Conservation (phyloP, 768 basidiomycete species). For the Tubosaeta sp. region DNA sequence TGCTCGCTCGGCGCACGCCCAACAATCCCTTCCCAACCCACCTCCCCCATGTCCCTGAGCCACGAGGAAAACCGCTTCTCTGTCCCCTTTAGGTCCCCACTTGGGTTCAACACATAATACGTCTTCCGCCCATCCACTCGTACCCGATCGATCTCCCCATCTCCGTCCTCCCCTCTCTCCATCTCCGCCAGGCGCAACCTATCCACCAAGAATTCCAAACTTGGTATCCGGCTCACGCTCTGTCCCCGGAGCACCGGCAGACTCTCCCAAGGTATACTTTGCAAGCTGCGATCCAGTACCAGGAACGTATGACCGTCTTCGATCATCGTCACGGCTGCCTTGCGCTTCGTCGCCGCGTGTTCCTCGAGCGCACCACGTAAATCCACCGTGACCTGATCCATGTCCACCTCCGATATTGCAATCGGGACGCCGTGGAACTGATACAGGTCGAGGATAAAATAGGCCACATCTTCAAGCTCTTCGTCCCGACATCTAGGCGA, state of each 20-base stretch:
- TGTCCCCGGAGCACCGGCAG: conserved; percentile 79
- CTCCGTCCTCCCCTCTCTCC: conserved; percentile 27
- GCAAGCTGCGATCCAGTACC: conserved; percentile 84
- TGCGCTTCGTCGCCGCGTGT: conserved; percentile 42
- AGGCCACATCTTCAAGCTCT: conserved; percentile 91
- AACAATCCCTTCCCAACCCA: conserved; percentile 81
- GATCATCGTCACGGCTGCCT: conserved; percentile 22
- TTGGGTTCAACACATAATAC: conserved; percentile 88
- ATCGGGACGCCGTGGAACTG: conserved; percentile 90
- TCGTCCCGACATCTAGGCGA: conserved; percentile 83
- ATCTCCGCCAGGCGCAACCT: conserved; percentile 60
- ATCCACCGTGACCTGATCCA: conserved; percentile 87
- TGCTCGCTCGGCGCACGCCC: conserved; percentile 79
- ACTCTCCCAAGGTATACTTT: conserved; percentile 93
- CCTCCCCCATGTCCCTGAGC: conserved; percentile 63
- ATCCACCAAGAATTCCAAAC: conserved; percentile 82
- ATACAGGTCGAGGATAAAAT: conserved; percentile 90
- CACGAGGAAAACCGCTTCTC: conserved; percentile 79
- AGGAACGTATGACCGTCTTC: conserved; percentile 78
- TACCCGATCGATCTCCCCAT: conserved; percentile 40
- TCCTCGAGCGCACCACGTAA: conserved; percentile 75
- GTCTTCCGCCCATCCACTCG: conserved; percentile 62
- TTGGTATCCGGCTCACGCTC: conserved; percentile 91
- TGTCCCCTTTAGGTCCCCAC: conserved; percentile 82
- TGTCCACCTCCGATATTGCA: conserved; percentile 86